Base-by-base conservation (phyloP, 2,329 filamentous ascomycete species). In the Diaporthe humulicola region DNA sequence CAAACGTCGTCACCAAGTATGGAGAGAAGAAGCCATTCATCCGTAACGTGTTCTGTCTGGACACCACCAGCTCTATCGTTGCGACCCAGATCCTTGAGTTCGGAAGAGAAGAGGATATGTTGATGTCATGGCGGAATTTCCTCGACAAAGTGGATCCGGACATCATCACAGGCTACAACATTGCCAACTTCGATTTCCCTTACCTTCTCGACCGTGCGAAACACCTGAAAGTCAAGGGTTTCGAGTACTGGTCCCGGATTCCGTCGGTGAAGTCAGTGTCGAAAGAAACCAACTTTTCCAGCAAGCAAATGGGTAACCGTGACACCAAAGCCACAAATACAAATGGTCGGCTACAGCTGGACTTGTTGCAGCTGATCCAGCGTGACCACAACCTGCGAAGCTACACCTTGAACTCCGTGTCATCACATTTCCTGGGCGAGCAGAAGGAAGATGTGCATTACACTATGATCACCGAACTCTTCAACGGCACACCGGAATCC, bases 371-470 rank as follows among this genome's bases (percentile, higher is more conserved):
- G 82, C 86, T 99, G 42, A 92, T 99, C 69, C 97, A 99, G 83
- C 90, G 97, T 79, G 97, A 99, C 80, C 93, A 99, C 79, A 97
- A 99, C 25, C 88, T 99, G 45, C 91, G 97, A 87, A 98, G 96
- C 85, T 99, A 99, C 83, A 99, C 97, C 0, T 89, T 99, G 38
- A 99, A 99, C 83, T 98, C 97, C 1, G 97, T 99, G 8, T 98
- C 93, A 78, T 94, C 97, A 6, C 94, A 99, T 77, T 99, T 99
- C 81, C 84, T 99, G 33, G 95, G 95, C 61, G 97, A 99, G 82
- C 97, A 99, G 82, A 99, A 99, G 82, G 97, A 99, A 85, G 97
- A 99, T 84, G 97, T 99, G 3, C 97, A 99, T 81, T 93, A 99
- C 85, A 98, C 96, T 3, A 99, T 99, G 95, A 99, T 99, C 80